Percentiles rank a stretch among this genome's conserved stretches.
phyloP scores from a whole-genome alignment of 2,329 filamentous ascomycete species.

The Berkeleyomyces rouxiae region DNA sequence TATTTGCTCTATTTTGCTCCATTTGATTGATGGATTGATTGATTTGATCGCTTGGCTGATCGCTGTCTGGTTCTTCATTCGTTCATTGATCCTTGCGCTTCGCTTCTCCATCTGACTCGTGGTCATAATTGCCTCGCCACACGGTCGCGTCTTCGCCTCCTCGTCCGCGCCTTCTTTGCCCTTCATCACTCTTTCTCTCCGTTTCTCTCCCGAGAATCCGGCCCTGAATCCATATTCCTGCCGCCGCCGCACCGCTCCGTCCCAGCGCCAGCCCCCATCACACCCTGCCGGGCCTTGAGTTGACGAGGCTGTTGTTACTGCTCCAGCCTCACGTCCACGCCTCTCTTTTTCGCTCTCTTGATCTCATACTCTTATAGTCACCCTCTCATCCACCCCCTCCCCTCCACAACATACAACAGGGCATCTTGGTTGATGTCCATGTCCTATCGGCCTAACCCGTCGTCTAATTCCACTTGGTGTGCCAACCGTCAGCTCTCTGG shows the following conservation, averaged over 20 bases:
- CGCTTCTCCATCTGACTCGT: background rate
- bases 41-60: background rate
- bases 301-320: background rate
- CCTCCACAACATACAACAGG: background rate
- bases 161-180: background rate
- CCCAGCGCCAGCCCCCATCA: background rate
- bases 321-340: background rate
- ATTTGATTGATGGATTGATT: background rate
- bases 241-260: background rate
- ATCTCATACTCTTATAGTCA: background rate
- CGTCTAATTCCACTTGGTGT: background rate
- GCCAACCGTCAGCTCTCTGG: background rate
- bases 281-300: background rate
- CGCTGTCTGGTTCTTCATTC: background rate
- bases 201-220: background rate
- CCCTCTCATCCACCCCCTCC: background rate
- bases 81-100: background rate
- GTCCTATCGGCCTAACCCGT: background rate
- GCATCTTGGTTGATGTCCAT: background rate
- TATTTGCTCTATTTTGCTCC: background rate
- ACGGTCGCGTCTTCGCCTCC: background rate
- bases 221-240: too few relatives aligned
- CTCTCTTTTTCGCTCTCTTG: background rate
- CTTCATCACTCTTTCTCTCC: background rate
- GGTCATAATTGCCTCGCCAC: background rate